A percentile compares a stretch with the other conserved stretches of the same genome.
These are phyloP conservation scores for Backusella sp. DNA, from an alignment of 192 early-diverging fungal species.

Conservation along the genomic window DNA sequence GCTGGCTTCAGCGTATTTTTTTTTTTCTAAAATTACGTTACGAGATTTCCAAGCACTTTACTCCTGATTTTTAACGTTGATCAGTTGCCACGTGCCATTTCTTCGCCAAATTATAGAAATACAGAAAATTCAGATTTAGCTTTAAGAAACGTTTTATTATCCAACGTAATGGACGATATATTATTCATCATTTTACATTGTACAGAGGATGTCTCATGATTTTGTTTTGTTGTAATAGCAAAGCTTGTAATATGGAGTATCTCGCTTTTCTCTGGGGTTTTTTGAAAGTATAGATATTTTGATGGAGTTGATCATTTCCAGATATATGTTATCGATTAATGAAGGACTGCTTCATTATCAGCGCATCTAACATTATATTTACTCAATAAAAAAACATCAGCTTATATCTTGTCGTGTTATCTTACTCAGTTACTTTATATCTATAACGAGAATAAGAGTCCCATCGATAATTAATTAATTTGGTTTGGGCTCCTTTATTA, in stretches of 20 bases:
- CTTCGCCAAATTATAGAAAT: background rate
- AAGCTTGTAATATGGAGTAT: background rate
- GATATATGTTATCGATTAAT: background rate
- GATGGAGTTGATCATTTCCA: background rate
- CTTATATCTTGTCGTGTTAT: background rate
- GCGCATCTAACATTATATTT: background rate
- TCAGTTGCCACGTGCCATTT: background rate
- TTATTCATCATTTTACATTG: background rate
- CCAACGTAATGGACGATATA: background rate
- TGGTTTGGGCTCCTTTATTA: background rate
- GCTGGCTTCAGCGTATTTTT: background rate
- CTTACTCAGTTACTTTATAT: background rate
- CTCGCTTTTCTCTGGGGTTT: background rate
- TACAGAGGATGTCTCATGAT: background rate
- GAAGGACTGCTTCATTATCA: background rate
- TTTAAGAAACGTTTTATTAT: background rate
- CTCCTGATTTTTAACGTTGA: background rate
- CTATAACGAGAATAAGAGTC: background rate
- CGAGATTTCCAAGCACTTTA: background rate
- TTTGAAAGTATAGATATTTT: background rate
- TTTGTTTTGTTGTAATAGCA: background rate
- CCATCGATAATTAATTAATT: background rate
- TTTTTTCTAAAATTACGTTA: background rate
- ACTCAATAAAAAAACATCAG: background rate
- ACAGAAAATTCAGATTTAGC: background rate